Evolutionary conservation across 2,329 filamentous ascomycete species (phyloP).

Genomic region (Coniochaeta ligniaria): DNA sequence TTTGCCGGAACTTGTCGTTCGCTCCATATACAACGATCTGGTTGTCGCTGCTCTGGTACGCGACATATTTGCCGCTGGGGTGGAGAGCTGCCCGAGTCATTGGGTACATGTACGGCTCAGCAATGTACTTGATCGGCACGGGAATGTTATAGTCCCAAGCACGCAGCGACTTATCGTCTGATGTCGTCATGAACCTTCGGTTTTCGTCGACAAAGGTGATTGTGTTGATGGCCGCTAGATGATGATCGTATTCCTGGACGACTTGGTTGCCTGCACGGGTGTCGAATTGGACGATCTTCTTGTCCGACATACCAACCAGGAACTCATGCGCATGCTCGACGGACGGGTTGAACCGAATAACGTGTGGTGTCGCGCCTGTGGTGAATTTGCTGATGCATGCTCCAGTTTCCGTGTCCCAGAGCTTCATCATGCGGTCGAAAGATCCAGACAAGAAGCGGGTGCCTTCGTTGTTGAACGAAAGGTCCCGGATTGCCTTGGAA

Average conservation of each 20-base stretch:
- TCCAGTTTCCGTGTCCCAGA: slow-evolving; percentile 97
- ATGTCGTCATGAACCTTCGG: slow-evolving; percentile 94
- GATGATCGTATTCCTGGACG: slow-evolving; percentile 97
- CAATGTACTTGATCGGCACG: slow-evolving; percentile 70
- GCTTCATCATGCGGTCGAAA: slow-evolving; percentile 92
- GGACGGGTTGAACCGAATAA: slow-evolving; percentile 86
- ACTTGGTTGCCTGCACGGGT: slow-evolving; percentile 68
- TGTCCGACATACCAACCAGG: slow-evolving; percentile 93
- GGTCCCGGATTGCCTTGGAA: slow-evolving; percentile 80
- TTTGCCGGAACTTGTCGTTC: slow-evolving; percentile 93
- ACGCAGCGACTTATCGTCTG: slow-evolving; percentile 90
- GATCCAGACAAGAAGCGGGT: slow-evolving; percentile 84
- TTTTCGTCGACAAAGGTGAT: slow-evolving; percentile 94
- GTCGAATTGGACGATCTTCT: slow-evolving; percentile 98
- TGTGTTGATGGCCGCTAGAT: slow-evolving; percentile 95
- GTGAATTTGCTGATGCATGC: slow-evolving; percentile 82
- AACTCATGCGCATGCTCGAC: slow-evolving; percentile 78
- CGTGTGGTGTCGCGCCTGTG: slow-evolving; percentile 91
- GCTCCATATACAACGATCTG: slow-evolving; percentile 94
- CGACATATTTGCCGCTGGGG: slow-evolving; percentile 87
- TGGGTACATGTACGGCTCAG: slow-evolving; percentile 95
- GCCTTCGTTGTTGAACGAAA: slow-evolving; percentile 77
- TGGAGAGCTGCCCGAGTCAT: slow-evolving; percentile 82
- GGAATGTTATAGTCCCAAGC: slow-evolving; percentile 99
- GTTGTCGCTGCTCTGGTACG: slow-evolving; percentile 91